These are phyloP conservation scores for Aspergillus cristatus DNA, from an alignment of 495 filamentous ascomycete species.

Conservation along the genomic window DNA sequence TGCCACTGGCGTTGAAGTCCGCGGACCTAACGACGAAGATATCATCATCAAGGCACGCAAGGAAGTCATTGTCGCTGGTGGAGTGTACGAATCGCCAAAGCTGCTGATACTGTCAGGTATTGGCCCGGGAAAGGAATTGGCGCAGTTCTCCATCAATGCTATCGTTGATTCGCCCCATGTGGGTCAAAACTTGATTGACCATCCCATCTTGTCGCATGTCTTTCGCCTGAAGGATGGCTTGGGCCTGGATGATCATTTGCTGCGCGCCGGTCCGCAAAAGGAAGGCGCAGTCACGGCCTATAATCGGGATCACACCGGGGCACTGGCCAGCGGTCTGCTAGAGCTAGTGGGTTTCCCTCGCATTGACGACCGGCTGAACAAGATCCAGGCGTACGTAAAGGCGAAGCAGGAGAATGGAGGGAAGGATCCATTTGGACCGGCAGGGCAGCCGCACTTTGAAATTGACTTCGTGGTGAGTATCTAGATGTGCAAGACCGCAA, in stretches of 20 bases:
- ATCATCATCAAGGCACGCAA: slow-evolving; percentile 4
- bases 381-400: slow-evolving; percentile 29
- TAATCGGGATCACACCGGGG: slow-evolving; percentile 30
- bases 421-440: slow-evolving; percentile 11
- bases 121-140: slow-evolving; percentile 39
- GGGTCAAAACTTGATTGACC: slow-evolving; percentile 53
- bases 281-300: slow-evolving; percentile 27
- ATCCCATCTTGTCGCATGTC: slow-evolving; percentile 36
- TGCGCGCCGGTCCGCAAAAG: slow-evolving; percentile 19
- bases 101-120: slow-evolving; percentile 56
- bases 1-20: not conserved
- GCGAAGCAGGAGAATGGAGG: slow-evolving; percentile 20
- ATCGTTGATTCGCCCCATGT: slow-evolving; percentile 46
- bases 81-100: slow-evolving; percentile 50
- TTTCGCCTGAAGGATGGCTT: slow-evolving; percentile 40
- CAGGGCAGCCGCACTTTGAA: slow-evolving; percentile 49
- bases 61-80: slow-evolving; percentile 53
- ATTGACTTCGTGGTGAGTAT: slow-evolving; percentile 34
- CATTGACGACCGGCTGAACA: slow-evolving; percentile 33
- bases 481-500: not conserved
- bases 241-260: slow-evolving; percentile 39
- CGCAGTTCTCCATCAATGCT: slow-evolving; percentile 32
- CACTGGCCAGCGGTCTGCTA: slow-evolving; percentile 35
- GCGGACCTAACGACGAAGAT: slow-evolving; percentile 1
- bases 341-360: slow-evolving; percentile 43